These are phyloP conservation scores for Rhizodiscina lignyota DNA, from an alignment of 495 filamentous ascomycete genomes.

Conservation along the genomic window DNA sequence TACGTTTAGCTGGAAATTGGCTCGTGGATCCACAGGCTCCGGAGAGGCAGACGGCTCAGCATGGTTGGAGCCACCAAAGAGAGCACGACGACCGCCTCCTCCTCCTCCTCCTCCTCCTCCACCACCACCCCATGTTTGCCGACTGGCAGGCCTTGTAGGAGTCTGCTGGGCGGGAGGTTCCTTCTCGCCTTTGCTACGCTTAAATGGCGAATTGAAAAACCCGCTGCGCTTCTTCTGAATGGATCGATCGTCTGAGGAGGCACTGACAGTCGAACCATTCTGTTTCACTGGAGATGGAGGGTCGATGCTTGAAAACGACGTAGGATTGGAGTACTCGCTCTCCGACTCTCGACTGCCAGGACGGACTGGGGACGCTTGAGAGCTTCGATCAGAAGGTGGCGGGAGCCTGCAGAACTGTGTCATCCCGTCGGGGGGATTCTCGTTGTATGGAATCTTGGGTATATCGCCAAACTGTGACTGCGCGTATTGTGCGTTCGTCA, in stretches of 20 bases:
- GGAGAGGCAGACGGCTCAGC: conserved; percentile 38
- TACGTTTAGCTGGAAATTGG: conserved; percentile 89
- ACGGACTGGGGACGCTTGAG: conserved; percentile 51
- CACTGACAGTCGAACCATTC: conserved; percentile 27
- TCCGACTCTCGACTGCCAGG: conserved; percentile 79
- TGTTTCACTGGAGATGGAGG: conserved; percentile 49
- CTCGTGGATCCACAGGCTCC: conserved; percentile 83
- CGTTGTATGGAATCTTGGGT: conserved; percentile 67
- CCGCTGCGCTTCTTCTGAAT: conserved; percentile 74
- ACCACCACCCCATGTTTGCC: conserved; percentile 45
- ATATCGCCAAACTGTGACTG: conserved; percentile 49
- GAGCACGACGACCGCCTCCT: conserved; percentile 7
- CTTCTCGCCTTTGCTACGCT: conserved; percentile 75
- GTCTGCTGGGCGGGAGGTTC: conserved; percentile 28
- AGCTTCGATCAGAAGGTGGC: conserved; percentile 62
- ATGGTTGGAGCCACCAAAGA: conserved; percentile 14
- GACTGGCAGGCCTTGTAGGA: conserved; percentile 19
- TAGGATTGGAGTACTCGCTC: conserved; percentile 82
- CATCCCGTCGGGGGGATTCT: conserved; percentile 94
- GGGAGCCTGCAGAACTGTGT: conserved; percentile 91
- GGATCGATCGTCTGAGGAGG: conserved; percentile 38
- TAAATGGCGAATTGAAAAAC: conserved; percentile 92
- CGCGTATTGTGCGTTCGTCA: conserved; percentile 12
- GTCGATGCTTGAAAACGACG: conserved; percentile 68
- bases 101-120: conserved; percentile 16